Evolutionary conservation across 768 basidiomycete species (phyloP).

Genomic region (Hemileccinum rubropunctum): DNA sequence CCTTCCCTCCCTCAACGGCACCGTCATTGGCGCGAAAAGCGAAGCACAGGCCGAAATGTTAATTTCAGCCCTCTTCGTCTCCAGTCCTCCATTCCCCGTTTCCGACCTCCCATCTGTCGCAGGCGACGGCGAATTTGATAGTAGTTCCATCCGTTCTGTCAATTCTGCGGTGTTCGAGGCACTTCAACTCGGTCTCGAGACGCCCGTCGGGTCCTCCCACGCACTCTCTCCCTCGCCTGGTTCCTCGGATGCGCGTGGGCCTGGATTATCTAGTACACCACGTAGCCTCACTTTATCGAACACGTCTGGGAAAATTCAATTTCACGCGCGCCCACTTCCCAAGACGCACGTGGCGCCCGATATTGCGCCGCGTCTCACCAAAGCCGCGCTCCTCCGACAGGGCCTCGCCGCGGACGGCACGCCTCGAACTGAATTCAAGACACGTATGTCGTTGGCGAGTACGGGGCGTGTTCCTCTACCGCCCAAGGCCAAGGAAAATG

Average conservation of each 20-base stretch:
- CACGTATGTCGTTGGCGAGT: conserved; percentile 34
- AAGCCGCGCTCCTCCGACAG: conserved; percentile 69
- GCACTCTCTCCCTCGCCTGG: conserved; percentile 38
- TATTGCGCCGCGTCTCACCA: conserved; percentile 75
- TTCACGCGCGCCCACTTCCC: conserved; percentile 70
- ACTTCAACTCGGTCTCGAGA: conserved; percentile 40
- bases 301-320: conserved; percentile 47
- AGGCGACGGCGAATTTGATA: conserved; percentile 34
- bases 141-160: conserved; percentile 39
- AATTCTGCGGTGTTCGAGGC: conserved; percentile 48
- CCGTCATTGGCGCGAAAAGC: conserved; percentile 71
- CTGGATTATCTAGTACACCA: conserved; percentile 23
- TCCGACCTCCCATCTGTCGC: conserved; percentile 55
- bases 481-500: conserved; percentile 28
- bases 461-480: conserved; percentile 30
- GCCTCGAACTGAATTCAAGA: conserved; percentile 14
- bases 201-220: conserved; percentile 37
- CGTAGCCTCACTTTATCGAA: conserved; percentile 30
- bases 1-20: conserved; percentile 57
- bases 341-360: conserved; percentile 57
- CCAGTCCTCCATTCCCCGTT: conserved; percentile 77
- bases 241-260: conserved; percentile 19
- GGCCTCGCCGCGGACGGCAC: conserved; percentile 46
- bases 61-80: conserved; percentile 74
- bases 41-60: conserved; percentile 70